Evolutionary conservation across 2,329 filamentous ascomycete genomes (phyloP), one percentile per base, ranked within the genome.

Genomic region (Dactylellina parvicollis): DNA sequence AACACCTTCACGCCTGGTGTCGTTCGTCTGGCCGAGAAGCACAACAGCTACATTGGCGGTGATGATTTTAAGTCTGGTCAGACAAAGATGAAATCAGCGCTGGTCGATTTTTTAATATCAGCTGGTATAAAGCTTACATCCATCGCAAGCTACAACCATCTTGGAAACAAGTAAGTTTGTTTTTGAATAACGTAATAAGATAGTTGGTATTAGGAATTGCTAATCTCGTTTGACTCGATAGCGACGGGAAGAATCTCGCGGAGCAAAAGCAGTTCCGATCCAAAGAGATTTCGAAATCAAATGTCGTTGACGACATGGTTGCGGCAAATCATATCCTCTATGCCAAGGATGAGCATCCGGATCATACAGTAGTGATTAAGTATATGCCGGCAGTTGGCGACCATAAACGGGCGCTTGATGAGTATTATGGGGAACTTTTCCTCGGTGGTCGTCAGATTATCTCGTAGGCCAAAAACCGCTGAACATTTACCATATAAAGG

Each of bases 31-130:
- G 95, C 95, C 20, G 91, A 96, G 84, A 86, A 90, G 82, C 89
- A 96, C 82, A 86, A 87, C 66, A 88, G 93, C 75, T 99, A 96
- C 84, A 92, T 99, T 79, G 95, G 95, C 70, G 95, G 95, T 76
- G 95, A 99, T 79, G 95, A 99, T 84, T 99, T 99, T 89, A 99
- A 99, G 85, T 98, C 95, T 75, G 95, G 95, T 75, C 95, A 99
- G 86, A 99, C 95, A 81, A 99, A 99, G 89, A 99, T 99, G 95
- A 99, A 99, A 85, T 98, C 95, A 73, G 95, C 95, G 18, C 88
- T 99, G 28, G 95, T 98, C 47, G 95, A 99, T 83, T 99, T 99
- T 84, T 83, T 99, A 81, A 96, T 99, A 88, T 97, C 89, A 81
- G 95, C 95, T 50, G 95, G 95, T 81, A 98, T 99, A 87, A 97